phyloP scores from a whole-genome alignment of 495 filamentous ascomycete genomes.

The Ascodesmis nigricans region DNA sequence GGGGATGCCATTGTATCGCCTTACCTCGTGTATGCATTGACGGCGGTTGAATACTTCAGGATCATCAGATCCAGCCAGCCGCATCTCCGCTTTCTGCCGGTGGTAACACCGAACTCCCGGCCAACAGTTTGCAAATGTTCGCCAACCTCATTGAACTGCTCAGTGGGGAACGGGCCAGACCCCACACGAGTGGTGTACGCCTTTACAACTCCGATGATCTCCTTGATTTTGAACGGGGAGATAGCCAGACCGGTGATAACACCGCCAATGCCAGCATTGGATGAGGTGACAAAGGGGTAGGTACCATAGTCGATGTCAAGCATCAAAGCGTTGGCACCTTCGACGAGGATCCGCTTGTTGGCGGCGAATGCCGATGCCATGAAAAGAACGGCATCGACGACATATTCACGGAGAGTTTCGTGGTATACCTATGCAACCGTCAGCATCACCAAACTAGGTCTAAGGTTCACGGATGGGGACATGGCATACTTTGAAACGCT shows the following conservation, averaged over 20 bases:
- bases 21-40: slow-evolving; percentile 46
- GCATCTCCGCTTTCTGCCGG: slow-evolving; percentile 61
- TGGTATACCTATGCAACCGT: slow-evolving; percentile 35
- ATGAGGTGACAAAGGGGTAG: slow-evolving; percentile 71
- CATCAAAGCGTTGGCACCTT: slow-evolving; percentile 79
- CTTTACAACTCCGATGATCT: slow-evolving; percentile 70
- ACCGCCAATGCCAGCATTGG: slow-evolving; percentile 53
- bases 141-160: slow-evolving; percentile 44
- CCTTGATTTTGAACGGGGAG: slow-evolving; percentile 31
- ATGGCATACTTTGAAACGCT: slow-evolving; percentile 32
- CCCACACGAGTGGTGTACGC: slow-evolving; percentile 58
- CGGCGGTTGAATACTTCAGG: slow-evolving; percentile 45
- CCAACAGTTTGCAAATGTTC: slow-evolving; percentile 42
- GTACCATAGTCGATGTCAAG: slow-evolving; percentile 57
- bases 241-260: slow-evolving; percentile 49
- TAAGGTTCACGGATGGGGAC: too few relatives aligned
- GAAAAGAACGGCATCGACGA: slow-evolving; percentile 45
- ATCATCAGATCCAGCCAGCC: slow-evolving; percentile 84
- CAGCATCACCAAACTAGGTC: neutral
- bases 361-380: slow-evolving; percentile 34
- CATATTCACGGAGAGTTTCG: slow-evolving; percentile 38
- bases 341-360: slow-evolving; percentile 48
- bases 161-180: slow-evolving; percentile 66
- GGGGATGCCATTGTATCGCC: too few relatives aligned
- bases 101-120: slow-evolving; percentile 57